A percentile compares a stretch with the other conserved stretches of the same genome.
Conservation (phyloP, 2,329 filamentous ascomycete genomes). For the Stagonosporopsis vannaccii region DNA sequence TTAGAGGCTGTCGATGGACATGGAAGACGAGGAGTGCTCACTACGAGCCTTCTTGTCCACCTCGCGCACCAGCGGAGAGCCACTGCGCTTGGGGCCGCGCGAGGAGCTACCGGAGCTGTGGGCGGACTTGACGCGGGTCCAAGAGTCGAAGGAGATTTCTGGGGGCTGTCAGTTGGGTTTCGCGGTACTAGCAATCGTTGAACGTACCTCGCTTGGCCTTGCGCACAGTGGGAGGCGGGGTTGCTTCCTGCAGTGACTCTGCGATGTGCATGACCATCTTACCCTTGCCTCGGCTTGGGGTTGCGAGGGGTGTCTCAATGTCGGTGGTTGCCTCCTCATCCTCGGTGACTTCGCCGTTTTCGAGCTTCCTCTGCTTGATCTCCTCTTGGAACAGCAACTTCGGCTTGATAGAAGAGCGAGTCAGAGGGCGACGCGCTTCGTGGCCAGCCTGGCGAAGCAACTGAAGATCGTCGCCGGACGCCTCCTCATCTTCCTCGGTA, state of each 20-base stretch:
- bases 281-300: conserved; percentile 39
- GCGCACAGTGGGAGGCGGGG: conserved; percentile 66
- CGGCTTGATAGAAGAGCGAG: conserved; percentile 74
- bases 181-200: too few relatives aligned
- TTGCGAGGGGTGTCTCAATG: conserved; percentile 52
- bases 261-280: conserved; percentile 61
- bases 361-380: conserved; percentile 54
- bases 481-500: conserved; percentile 37
- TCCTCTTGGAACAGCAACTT: conserved; percentile 72
- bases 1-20: conserved; percentile 40
- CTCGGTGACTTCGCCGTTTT: conserved; percentile 53
- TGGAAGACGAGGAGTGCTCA: conserved; percentile 27
- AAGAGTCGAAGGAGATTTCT: conserved; percentile 65
- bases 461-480: conserved; percentile 51
- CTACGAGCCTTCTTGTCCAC: conserved; percentile 36
- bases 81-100: conserved; percentile 49
- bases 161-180: conserved; percentile 4
- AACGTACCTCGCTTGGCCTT: conserved; percentile 66
- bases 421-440: conserved; percentile 59
- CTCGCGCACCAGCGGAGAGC: conserved; percentile 38
- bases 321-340: conserved; percentile 67
- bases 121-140: conserved; percentile 69
- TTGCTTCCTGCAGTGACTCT: conserved; percentile 55
- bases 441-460: conserved; percentile 48
- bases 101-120: conserved; percentile 46